Conservation (phyloP, 306 rosid genomes). For the Cucumis melo region DNA sequence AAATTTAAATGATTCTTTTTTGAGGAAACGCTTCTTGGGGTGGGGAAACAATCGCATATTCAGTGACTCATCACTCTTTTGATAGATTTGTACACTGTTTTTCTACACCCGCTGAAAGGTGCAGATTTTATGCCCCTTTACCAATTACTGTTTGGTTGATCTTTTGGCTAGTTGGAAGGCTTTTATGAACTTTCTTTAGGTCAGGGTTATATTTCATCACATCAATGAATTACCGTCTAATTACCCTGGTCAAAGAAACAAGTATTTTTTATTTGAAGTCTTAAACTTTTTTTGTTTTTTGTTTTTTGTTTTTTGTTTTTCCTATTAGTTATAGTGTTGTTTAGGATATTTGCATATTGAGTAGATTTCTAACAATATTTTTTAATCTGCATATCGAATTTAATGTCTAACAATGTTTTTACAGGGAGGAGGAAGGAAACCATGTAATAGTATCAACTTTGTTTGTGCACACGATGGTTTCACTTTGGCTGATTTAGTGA, state of each 20-base stretch:
- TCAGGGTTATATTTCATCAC: neutral
- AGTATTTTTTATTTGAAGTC: neutral
- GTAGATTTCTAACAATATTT: neutral
- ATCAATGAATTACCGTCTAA: neutral
- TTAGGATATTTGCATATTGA: neutral
- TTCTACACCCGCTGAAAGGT: neutral
- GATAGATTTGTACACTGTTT: neutral
- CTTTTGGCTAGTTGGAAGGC: neutral
- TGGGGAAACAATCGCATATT: neutral
- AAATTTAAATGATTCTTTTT: neutral
- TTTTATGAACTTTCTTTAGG: neutral
- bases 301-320: neutral
- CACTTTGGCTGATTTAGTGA: conserved; percentile 88
- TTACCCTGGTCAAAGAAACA: neutral
- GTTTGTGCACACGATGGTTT: conserved; percentile 90
- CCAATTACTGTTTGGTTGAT: neutral
- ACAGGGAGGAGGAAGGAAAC: conserved; percentile 84
- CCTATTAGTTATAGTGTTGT: neutral
- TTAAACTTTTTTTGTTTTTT: neutral
- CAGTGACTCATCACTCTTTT: neutral
- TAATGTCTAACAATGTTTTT: conserved; percentile 4
- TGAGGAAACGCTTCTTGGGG: neutral
- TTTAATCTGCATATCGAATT: neutral
- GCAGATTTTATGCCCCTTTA: neutral
- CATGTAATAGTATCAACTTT: conserved; percentile 88